Evolutionary conservation across 768 basidiomycete genomes (phyloP).

Genomic region (Pleurotus salmoneostramineus): DNA sequence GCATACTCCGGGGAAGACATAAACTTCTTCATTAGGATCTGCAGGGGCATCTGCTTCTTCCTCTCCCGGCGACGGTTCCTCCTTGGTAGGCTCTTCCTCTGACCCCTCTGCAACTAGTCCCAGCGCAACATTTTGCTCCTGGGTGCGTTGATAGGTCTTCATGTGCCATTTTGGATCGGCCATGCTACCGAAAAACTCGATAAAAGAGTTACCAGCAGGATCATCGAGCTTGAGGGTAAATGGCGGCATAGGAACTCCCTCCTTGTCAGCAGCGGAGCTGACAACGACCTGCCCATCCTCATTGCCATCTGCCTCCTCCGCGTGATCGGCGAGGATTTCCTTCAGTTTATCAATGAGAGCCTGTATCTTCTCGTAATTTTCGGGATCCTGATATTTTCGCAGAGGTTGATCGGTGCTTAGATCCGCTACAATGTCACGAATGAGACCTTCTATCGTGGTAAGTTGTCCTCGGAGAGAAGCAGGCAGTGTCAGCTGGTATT

Average conservation of each 20-base stretch:
- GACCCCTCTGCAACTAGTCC: conserved; percentile 53
- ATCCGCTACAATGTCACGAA: conserved; percentile 80
- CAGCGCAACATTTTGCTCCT: conserved; percentile 75
- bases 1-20: conserved; percentile 83
- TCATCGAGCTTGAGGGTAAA: conserved; percentile 90
- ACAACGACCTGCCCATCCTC: conserved; percentile 25
- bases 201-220: conserved; percentile 94
- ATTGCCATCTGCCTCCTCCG: conserved; percentile 45
- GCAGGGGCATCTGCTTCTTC: conserved; percentile 18
- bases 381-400: conserved; percentile 73
- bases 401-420: conserved; percentile 80
- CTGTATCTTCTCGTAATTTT: conserved; percentile 71
- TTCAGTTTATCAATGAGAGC: conserved; percentile 63
- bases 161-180: conserved; percentile 93
- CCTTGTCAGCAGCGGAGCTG: conserved; percentile 30
- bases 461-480: conserved; percentile 81
- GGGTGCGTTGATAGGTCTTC: conserved; percentile 73
- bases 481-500: conserved; percentile 89
- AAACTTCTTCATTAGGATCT: conserved; percentile 78
- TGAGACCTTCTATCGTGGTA: conserved; percentile 93
- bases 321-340: conserved; percentile 59
- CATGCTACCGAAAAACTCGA: conserved; percentile 85
- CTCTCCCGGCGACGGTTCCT: neutral
- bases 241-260: conserved; percentile 51
- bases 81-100: conserved; percentile 15